phyloP scores from a whole-genome alignment of 1,284 basidiomycete species.

The Albatrellus sp. region DNA sequence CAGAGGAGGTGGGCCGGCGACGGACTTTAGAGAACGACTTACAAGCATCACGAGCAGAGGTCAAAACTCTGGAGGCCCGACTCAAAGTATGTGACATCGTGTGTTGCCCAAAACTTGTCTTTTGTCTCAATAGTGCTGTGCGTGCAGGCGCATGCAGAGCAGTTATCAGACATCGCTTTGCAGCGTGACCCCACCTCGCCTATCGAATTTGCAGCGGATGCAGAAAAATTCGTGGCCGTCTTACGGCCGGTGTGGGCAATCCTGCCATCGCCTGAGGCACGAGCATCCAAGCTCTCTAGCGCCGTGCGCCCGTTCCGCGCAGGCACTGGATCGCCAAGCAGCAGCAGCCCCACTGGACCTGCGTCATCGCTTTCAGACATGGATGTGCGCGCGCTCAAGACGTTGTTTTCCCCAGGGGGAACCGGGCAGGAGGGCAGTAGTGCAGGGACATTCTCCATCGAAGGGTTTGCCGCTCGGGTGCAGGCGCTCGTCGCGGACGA shows the following conservation, averaged over 20 bases:
- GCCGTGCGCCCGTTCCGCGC: conserved; percentile 36
- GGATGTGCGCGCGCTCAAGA: conserved; percentile 68
- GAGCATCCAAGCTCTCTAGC: conserved; percentile 44
- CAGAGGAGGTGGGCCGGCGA: conserved; percentile 41
- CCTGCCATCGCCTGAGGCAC: conserved; percentile 68
- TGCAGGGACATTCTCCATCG: conserved; percentile 43
- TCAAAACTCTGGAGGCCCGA: conserved; percentile 30
- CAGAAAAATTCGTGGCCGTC: conserved; percentile 43
- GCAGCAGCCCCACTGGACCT: conserved; percentile 24
- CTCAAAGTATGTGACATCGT: conserved; percentile 20
- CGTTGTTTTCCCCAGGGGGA: conserved; percentile 37
- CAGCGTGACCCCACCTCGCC: conserved; percentile 17
- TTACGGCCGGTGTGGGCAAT: conserved; percentile 69
- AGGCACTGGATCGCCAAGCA: conserved; percentile 25
- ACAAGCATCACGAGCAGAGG: conserved; percentile 28
- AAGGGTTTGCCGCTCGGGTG: conserved; percentile 65
- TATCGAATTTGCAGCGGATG: conserved; percentile 36
- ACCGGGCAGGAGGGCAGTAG: conserved; percentile 7
- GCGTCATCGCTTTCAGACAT: conserved; percentile 57
- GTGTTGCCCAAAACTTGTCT: neutral
- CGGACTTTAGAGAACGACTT: conserved; percentile 19
- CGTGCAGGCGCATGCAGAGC: conserved; percentile 8
- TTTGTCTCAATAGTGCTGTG: conserved; percentile 2
- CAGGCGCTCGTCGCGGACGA: conserved; percentile 74
- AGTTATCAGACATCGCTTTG: conserved; percentile 1